Evolutionary conservation across 176 grass and related monocot genomes (phyloP).

Genomic region (Elymus sibiricus): DNA sequence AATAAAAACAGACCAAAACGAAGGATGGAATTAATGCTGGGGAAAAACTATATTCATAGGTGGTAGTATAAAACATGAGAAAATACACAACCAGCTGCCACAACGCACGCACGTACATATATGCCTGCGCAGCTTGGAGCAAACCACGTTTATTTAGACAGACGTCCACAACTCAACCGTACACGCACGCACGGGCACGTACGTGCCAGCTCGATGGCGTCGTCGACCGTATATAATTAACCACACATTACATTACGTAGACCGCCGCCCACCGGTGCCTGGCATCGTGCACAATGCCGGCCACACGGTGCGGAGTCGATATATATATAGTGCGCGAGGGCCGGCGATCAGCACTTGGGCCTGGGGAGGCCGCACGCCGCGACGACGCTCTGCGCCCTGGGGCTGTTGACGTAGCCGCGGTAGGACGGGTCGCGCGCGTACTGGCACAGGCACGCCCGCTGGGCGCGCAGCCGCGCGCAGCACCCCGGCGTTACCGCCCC

Average conservation of each 20-base stretch:
- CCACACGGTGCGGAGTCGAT: not conserved
- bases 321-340: not conserved
- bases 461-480: slow-evolving; percentile 23
- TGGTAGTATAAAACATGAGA: too few relatives aligned
- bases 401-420: slow-evolving; percentile 27
- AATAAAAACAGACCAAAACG: too few relatives aligned
- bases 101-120: not conserved
- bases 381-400: slow-evolving; percentile 25
- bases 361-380: not conserved
- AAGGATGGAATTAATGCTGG: too few relatives aligned
- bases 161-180: not conserved
- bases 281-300: not conserved
- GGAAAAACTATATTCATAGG: too few relatives aligned
- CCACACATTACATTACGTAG: not conserved
- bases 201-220: not conserved
- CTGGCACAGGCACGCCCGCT: slow-evolving; percentile 52
- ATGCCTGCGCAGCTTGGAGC: not conserved
- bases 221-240: not conserved
- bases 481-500: not conserved
- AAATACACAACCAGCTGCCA: too few relatives aligned
- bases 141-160: not conserved
- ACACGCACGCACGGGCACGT: not conserved
- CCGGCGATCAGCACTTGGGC: slow-evolving; percentile 14
- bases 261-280: not conserved
- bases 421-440: slow-evolving; percentile 37